Percentiles rank a stretch among this genome's conserved stretches.
Conservation (phyloP, 2,329 filamentous ascomycete genomes). For the Curvularia verruculosa region DNA sequence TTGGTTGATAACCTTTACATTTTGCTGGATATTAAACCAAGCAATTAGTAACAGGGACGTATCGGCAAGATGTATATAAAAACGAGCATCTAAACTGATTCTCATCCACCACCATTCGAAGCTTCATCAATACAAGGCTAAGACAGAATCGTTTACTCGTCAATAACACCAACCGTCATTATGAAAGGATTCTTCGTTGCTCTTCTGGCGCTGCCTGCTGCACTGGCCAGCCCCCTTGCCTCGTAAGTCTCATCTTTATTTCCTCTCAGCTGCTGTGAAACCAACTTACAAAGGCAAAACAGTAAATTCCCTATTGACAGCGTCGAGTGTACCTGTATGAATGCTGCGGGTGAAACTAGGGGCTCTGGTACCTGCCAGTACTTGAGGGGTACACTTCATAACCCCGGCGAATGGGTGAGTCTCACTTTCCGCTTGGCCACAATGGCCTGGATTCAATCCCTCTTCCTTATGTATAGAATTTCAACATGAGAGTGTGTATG, state of each 20-base stretch:
- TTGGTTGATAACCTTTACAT: not conserved
- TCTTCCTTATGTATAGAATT: not conserved
- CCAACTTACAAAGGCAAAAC: not conserved
- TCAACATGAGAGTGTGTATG: no score
- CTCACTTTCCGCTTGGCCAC: not conserved
- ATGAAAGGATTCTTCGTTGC: not conserved
- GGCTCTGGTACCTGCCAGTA: not conserved
- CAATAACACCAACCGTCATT: not conserved
- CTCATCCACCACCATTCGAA: not conserved
- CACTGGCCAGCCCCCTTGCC: not conserved
- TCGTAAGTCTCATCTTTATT: not conserved
- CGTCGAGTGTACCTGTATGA: not conserved
- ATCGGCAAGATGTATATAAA: not conserved
- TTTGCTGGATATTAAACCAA: not conserved
- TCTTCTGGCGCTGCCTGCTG: not conserved
- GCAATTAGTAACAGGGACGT: not conserved
- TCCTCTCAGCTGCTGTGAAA: not conserved
- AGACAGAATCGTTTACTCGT: not conserved
- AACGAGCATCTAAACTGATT: not conserved
- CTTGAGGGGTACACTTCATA: not conserved
- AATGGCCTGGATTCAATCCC: not conserved
- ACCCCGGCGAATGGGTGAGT: slow-evolving; percentile 1
- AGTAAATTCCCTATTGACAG: not conserved
- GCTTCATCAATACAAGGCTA: not conserved
- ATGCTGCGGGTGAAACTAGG: not conserved